Conservation (phyloP, 306 rosid genomes). For the Glycine soja region DNA sequence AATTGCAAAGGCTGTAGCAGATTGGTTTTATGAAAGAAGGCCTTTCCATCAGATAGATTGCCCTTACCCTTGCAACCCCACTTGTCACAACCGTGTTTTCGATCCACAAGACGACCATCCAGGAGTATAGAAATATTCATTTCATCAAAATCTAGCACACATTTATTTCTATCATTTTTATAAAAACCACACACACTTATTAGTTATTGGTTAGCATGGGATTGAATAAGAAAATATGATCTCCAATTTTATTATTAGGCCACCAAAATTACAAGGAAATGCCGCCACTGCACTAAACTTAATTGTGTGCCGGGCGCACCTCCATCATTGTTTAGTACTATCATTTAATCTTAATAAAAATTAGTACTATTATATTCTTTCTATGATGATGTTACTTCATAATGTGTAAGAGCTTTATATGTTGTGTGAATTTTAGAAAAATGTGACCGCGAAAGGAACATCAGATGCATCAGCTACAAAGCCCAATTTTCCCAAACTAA, state of each 20-base stretch:
- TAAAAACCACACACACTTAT: slow-evolving; percentile 16
- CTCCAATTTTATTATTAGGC: slow-evolving; percentile 22
- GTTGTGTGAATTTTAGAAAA: slow-evolving; percentile 60
- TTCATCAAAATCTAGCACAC: slow-evolving; percentile 38
- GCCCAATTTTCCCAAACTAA: slow-evolving; percentile 40
- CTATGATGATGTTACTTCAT: slow-evolving; percentile 31
- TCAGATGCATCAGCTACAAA: slow-evolving; percentile 50
- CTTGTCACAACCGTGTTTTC: slow-evolving; percentile 74
- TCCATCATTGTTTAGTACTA: slow-evolving; percentile 51
- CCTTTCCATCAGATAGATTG: slow-evolving; percentile 80
- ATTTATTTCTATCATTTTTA: slow-evolving; percentile 41
- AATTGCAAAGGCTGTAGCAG: slow-evolving; percentile 88
- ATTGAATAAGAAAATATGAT: slow-evolving; percentile 6
- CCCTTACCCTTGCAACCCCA: slow-evolving; percentile 96
- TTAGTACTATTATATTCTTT: not conserved
- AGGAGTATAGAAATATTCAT: slow-evolving; percentile 52
- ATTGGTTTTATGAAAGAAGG: slow-evolving; percentile 80
- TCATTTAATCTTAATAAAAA: slow-evolving; percentile 41
- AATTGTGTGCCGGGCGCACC: slow-evolving; percentile 52
- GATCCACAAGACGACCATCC: slow-evolving; percentile 52
- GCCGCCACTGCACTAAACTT: slow-evolving; percentile 57
- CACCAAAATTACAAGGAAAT: slow-evolving; percentile 44
- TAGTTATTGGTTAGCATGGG: slow-evolving; percentile 35
- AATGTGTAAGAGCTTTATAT: slow-evolving; percentile 49
- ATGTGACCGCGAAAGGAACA: slow-evolving; percentile 55